Percentiles rank a stretch among this genome's conserved stretches.
phyloP scores from a whole-genome alignment of 805 yeast species.

The Candida endomychidarum region DNA sequence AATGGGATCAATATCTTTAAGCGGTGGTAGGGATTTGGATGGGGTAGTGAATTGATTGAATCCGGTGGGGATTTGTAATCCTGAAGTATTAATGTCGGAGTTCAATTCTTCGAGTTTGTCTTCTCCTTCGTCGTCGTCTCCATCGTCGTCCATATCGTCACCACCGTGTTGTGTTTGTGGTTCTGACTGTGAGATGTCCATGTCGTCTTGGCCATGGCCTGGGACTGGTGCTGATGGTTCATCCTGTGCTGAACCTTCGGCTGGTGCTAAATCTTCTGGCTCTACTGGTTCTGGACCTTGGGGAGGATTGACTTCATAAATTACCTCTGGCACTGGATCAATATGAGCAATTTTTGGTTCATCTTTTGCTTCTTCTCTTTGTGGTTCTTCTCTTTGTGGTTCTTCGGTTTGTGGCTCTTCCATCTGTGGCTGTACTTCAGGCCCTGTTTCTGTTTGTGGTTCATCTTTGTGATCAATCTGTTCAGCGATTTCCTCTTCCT shows the following conservation, averaged over 20 bases:
- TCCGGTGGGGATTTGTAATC: constrained; percentile 10
- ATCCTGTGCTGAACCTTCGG: no score
- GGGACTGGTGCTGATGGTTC: no score
- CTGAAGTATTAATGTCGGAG: no score
- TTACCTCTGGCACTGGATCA: constrained; percentile 1
- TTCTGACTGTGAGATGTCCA: no score
- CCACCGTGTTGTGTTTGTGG: not conserved
- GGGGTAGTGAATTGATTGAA: constrained; percentile 35
- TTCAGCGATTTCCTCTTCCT: not conserved
- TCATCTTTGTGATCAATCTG: not conserved
- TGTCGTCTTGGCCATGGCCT: no score
- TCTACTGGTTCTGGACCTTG: not conserved
- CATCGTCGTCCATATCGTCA: not conserved
- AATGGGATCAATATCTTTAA: constrained; percentile 42
- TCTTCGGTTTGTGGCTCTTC: not conserved
- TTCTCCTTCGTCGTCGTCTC: constrained; percentile 5
- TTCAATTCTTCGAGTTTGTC: constrained; percentile 14
- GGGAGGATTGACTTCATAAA: constrained; percentile 1
- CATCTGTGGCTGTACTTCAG: no score
- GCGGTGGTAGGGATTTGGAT: constrained; percentile 40
- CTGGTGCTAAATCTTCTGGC: no score
- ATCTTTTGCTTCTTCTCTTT: not conserved
- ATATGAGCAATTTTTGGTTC: not conserved
- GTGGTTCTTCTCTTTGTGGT: not conserved
- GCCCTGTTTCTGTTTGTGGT: no score